These are phyloP conservation scores for Tulasnella sp. DNA, from an alignment of 768 basidiomycete species.

Conservation along the genomic window DNA sequence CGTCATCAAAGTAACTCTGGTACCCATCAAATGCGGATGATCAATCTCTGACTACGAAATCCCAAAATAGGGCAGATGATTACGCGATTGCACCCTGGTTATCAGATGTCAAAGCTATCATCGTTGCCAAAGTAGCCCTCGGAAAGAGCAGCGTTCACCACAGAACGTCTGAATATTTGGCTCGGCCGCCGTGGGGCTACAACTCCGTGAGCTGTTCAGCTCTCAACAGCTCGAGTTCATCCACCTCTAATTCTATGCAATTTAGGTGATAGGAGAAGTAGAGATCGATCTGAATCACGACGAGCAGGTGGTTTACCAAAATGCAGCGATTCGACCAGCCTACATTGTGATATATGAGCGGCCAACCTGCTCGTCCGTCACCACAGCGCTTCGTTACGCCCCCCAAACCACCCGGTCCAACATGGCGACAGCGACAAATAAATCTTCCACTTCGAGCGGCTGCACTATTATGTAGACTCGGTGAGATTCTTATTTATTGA, in stretches of 20 bases:
- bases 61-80: constrained; percentile 21
- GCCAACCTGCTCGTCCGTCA: too few species aligned
- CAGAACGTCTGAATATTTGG: neutral
- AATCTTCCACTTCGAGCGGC: neutral
- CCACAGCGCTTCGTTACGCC: too few species aligned
- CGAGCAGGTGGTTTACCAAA: neutral
- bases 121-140: neutral
- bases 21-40: neutral
- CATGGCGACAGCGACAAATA: neutral
- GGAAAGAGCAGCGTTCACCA: neutral
- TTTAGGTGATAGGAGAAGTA: neutral
- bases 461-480: neutral
- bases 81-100: neutral
- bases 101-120: neutral
- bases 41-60: neutral
- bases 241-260: too few species aligned
- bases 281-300: neutral
- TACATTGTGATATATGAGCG: constrained; percentile 5
- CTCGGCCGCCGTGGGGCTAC: neutral
- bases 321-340: constrained; percentile 5
- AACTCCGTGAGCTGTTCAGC: neutral
- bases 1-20: constrained; percentile 2
- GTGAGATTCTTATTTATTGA: too few species aligned
- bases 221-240: too few species aligned
- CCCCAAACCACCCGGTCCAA: neutral